phyloP scores from a whole-genome alignment of 2,329 filamentous ascomycete species.

The Nemania serpens region DNA sequence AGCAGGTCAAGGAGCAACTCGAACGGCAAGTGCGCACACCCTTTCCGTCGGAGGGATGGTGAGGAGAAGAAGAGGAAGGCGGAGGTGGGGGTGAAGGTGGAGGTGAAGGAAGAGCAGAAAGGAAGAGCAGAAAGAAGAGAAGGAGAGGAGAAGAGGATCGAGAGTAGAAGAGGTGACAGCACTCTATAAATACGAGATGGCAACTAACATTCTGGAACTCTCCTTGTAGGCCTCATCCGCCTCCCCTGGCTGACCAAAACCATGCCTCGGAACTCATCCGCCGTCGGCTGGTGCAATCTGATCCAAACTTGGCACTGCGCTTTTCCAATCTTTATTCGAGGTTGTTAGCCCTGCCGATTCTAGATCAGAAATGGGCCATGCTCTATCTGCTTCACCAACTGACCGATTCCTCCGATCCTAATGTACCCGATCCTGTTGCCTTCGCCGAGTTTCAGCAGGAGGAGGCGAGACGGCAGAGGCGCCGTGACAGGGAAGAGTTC shows the following conservation, averaged over 20 bases:
- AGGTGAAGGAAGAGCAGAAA: conserved; percentile 5
- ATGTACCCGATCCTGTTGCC: conserved; percentile 48
- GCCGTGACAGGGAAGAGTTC: conserved; percentile 27
- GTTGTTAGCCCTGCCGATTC: conserved; percentile 85
- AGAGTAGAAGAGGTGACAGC: background rate
- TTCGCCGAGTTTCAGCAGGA: conserved; percentile 41
- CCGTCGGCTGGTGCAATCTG: conserved; percentile 79
- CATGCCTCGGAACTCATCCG: conserved; percentile 94
- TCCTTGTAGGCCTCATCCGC: conserved; percentile 51
- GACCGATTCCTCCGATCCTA: conserved; percentile 67
- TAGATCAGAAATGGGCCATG: conserved; percentile 97
- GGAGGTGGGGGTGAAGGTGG: background rate
- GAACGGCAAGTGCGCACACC: conserved; percentile 49
- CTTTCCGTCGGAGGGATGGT: background rate
- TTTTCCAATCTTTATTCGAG: conserved; percentile 92
- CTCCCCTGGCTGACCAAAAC: conserved; percentile 74
- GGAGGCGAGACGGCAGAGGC: conserved; percentile 30
- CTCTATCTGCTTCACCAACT: conserved; percentile 88
- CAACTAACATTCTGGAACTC: conserved; percentile 14
- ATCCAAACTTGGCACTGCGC: conserved; percentile 76
- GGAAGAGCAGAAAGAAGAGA: background rate
- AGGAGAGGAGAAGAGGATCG: background rate
- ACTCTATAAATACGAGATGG: background rate
- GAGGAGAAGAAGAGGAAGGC: background rate
- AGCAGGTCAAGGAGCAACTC: conserved; percentile 56